phyloP scores from a whole-genome alignment of 2,329 filamentous ascomycete species.

The Mycosphaerella sp. region DNA sequence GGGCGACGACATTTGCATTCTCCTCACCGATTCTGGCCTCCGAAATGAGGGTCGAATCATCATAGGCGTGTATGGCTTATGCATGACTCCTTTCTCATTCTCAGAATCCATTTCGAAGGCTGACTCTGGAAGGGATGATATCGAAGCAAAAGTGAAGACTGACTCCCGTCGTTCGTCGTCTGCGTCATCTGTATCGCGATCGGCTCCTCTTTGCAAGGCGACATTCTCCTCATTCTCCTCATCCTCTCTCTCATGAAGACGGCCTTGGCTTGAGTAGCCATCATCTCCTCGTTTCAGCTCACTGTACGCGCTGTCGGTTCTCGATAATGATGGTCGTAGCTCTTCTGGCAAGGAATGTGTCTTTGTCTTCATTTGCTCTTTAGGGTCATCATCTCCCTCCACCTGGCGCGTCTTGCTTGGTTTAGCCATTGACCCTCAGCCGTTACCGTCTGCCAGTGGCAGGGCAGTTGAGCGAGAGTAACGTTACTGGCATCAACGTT shows the following conservation, averaged over 20 bases:
- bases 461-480: background rate
- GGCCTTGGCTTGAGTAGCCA: too few relatives aligned
- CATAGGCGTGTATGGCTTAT: constrained; percentile 48
- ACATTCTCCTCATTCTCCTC: background rate
- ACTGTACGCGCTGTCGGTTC: constrained; percentile 4
- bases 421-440: background rate
- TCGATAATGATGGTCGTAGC: background rate
- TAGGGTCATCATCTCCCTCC: background rate
- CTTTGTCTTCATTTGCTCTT: background rate
- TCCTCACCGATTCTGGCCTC: constrained; percentile 61
- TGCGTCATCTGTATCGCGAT: constrained; percentile 2
- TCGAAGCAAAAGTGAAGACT: constrained; percentile 26
- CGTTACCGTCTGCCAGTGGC: background rate
- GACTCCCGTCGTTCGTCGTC: constrained; percentile 24
- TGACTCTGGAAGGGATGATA: constrained; percentile 32
- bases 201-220: background rate
- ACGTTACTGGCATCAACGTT: background rate
- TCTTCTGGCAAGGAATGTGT: background rate
- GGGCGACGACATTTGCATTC: constrained; percentile 66
- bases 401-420: background rate
- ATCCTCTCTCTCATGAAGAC: background rate
- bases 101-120: constrained; percentile 22
- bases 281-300: background rate
- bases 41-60: constrained; percentile 60
- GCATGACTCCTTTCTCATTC: constrained; percentile 16